Percentiles rank a stretch among this genome's conserved stretches.
Conservation (phyloP, 2,329 filamentous ascomycete species). For the Dothistroma septosporum region DNA sequence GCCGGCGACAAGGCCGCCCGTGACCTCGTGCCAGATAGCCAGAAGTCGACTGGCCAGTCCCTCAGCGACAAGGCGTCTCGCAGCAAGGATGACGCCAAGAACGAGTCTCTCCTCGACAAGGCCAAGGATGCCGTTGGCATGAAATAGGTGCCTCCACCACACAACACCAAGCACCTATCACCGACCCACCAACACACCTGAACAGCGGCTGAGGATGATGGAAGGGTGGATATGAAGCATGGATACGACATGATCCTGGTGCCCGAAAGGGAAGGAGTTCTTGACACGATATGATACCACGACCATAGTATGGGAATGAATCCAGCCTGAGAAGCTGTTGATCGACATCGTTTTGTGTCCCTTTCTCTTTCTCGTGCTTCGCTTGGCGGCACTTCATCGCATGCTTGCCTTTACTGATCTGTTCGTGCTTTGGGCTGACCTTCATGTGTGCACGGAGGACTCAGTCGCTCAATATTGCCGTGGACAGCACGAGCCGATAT, state of each 20-base stretch:
- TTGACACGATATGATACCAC: conserved; percentile 9
- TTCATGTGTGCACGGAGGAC: background rate
- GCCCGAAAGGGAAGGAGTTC: background rate
- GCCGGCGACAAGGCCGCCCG: conserved; percentile 50
- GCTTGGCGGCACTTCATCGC: no score
- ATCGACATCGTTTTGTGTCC: background rate
- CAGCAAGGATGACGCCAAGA: conserved; percentile 41
- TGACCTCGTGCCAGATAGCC: conserved; percentile 49
- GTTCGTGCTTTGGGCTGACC: background rate
- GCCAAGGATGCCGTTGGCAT: conserved; percentile 47
- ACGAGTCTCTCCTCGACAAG: conserved; percentile 40
- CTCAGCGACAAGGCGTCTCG: conserved; percentile 49
- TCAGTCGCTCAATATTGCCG: no score
- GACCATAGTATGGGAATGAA: background rate
- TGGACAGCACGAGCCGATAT: no score
- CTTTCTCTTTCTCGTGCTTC: background rate
- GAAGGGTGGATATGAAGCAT: background rate
- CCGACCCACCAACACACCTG: background rate
- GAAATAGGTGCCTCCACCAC: conserved; percentile 29
- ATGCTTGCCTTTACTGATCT: no score
- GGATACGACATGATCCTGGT: background rate
- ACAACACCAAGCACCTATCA: background rate
- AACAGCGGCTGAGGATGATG: background rate
- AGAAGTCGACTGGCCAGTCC: conserved; percentile 54
- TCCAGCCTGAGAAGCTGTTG: background rate